phyloP scores from a whole-genome alignment of 2,329 filamentous ascomycete genomes.

The Massarina eburnea region DNA sequence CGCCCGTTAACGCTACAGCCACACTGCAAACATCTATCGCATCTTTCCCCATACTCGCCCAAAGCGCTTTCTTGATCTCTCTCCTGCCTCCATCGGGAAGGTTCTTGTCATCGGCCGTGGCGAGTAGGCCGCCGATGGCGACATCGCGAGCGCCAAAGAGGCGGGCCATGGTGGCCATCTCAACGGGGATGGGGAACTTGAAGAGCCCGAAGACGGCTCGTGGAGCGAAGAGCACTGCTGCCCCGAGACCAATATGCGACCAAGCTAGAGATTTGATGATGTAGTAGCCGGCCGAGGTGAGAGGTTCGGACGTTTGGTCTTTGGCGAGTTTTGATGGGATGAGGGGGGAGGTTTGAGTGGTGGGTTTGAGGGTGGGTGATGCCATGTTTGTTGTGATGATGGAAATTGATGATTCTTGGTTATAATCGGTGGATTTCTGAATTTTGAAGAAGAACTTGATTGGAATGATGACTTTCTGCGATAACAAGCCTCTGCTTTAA shows the following conservation, averaged over 20 bases:
- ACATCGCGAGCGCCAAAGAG: slow-evolving; percentile 27
- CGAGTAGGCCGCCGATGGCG: slow-evolving; percentile 25
- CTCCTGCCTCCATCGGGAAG: slow-evolving; percentile 15
- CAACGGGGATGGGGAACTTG: slow-evolving; percentile 15
- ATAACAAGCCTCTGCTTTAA: background rate
- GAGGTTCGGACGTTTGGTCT: slow-evolving; percentile 6
- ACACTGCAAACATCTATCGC: slow-evolving; percentile 21
- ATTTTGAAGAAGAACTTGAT: background rate
- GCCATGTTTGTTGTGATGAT: slow-evolving; percentile 11
- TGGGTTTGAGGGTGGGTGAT: slow-evolving; percentile 4
- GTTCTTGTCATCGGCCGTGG: slow-evolving; percentile 23
- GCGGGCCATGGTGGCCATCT: slow-evolving; percentile 16
- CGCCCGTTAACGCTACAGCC: slow-evolving; percentile 20
- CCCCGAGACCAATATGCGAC: slow-evolving; percentile 22
- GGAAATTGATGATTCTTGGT: background rate
- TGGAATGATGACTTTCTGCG: background rate
- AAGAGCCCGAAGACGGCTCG: slow-evolving; percentile 21
- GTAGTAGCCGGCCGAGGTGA: slow-evolving; percentile 12
- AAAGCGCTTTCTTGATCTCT: slow-evolving; percentile 27
- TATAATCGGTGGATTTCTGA: background rate
- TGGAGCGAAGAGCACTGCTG: slow-evolving; percentile 22
- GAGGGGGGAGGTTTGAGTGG: slow-evolving; percentile 15
- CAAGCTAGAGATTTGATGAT: slow-evolving; percentile 23
- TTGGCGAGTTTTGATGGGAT: slow-evolving; percentile 13
- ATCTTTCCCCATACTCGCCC: slow-evolving; percentile 23